These are phyloP conservation scores for Erysimum cheiranthoides DNA, from an alignment of 345 rosid species.

Conservation along the genomic window DNA sequence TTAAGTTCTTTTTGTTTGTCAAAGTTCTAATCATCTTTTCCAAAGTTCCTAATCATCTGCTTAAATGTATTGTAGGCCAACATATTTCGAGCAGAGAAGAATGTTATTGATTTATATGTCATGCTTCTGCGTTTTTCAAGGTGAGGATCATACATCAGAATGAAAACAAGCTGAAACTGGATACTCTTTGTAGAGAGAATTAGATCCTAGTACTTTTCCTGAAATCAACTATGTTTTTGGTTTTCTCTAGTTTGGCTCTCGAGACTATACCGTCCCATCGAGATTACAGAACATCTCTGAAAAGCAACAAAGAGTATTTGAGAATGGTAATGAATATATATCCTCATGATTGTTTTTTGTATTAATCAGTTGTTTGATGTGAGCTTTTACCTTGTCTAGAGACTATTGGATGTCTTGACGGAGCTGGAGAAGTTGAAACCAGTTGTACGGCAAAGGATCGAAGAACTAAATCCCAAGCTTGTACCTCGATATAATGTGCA, in stretches of 20 bases:
- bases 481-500: conserved; percentile 49
- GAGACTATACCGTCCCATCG: conserved; percentile 96
- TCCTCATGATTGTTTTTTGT: background rate
- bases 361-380: conserved; percentile 35
- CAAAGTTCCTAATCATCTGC: conserved; percentile 8
- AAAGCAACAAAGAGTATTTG: conserved; percentile 58
- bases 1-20: background rate
- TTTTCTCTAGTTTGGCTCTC: conserved; percentile 74
- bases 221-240: conserved; percentile 27
- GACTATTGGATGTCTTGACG: conserved; percentile 62
- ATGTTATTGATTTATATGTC: conserved; percentile 81
- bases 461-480: conserved; percentile 59
- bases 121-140: conserved; percentile 97
- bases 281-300: conserved; percentile 62
- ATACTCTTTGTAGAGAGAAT: background rate
- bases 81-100: conserved; percentile 91
- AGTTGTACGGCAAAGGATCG: conserved; percentile 64
- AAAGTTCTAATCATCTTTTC: no score
- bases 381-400: conserved; percentile 54
- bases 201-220: conserved; percentile 7
- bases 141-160: conserved; percentile 47
- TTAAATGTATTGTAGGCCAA: conserved; percentile 64
- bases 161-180: conserved; percentile 13
- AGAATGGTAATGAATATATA: conserved; percentile 57
- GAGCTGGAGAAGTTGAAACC: conserved; percentile 94